Conservation (phyloP, 495 filamentous ascomycete genomes). For the Hyaloscypha hepaticicola region DNA sequence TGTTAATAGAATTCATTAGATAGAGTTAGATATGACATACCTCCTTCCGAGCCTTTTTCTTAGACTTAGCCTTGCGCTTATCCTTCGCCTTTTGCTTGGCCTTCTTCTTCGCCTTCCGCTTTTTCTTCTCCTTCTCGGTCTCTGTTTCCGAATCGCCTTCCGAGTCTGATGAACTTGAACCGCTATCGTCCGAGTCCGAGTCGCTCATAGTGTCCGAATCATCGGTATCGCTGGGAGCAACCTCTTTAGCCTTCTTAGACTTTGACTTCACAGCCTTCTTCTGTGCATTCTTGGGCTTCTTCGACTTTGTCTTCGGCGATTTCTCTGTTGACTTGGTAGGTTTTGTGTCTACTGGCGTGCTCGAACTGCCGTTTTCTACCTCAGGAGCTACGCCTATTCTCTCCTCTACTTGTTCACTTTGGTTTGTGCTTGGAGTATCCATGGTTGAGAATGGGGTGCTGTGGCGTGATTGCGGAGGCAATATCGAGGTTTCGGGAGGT, state of each 20-base stretch:
- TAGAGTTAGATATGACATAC: constrained; percentile 4
- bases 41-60: constrained; percentile 28
- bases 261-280: constrained; percentile 37
- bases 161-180: constrained; percentile 29
- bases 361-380: constrained; percentile 21
- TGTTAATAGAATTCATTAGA: constrained; percentile 13
- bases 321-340: constrained; percentile 16
- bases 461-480: neutral
- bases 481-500: constrained; percentile 5
- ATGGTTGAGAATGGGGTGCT: constrained; percentile 11
- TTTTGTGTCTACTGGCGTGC: constrained; percentile 24
- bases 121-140: constrained; percentile 44
- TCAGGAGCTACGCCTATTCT: constrained; percentile 15
- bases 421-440: constrained; percentile 33
- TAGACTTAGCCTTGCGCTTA: constrained; percentile 30
- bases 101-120: constrained; percentile 43
- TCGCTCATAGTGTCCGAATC: constrained; percentile 29
- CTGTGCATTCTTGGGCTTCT: constrained; percentile 39
- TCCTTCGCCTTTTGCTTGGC: constrained; percentile 35
- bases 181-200: constrained; percentile 28
- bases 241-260: constrained; percentile 38
- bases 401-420: constrained; percentile 28
- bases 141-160: constrained; percentile 36
- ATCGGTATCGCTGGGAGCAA: constrained; percentile 29
- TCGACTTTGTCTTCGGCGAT: constrained; percentile 36